phyloP scores from a whole-genome alignment of 345 rosid species.

The Mallotus nudiflorus region DNA sequence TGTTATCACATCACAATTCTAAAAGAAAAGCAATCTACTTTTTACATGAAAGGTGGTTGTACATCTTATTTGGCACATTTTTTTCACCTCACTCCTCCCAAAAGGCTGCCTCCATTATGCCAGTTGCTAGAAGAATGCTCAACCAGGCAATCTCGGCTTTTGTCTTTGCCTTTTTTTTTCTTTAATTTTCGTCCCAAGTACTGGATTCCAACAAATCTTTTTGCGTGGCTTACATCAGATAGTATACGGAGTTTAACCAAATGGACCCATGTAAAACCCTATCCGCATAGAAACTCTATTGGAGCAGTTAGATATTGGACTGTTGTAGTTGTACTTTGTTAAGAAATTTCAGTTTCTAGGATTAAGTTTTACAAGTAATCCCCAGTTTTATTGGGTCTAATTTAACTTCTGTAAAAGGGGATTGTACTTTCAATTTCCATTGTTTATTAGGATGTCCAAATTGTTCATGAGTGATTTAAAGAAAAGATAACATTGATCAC shows the following conservation, averaged over 20 bases:
- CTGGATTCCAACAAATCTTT: slow-evolving; percentile 11
- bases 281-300: slow-evolving; percentile 1
- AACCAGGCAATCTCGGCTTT: background rate
- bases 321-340: background rate
- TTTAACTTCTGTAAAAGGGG: background rate
- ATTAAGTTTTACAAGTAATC: background rate
- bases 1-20: slow-evolving; percentile 1
- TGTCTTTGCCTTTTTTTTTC: slow-evolving; percentile 9
- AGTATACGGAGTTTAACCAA: background rate
- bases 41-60: slow-evolving; percentile 15
- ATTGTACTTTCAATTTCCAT: background rate
- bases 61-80: slow-evolving; percentile 13
- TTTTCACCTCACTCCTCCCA: slow-evolving; percentile 14
- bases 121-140: slow-evolving; percentile 15
- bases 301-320: slow-evolving; percentile 1
- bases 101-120: slow-evolving; percentile 31
- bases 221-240: slow-evolving; percentile 12
- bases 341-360: background rate
- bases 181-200: slow-evolving; percentile 6
- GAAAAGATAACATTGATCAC: background rate
- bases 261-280: slow-evolving; percentile 12
- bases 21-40: slow-evolving; percentile 18
- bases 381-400: background rate
- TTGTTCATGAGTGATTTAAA: background rate
- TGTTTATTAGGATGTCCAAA: background rate